These are phyloP conservation scores for Saprolegnia diclina DNA, from an alignment of 352 stramenopile genomes.

Conservation along the genomic window DNA sequence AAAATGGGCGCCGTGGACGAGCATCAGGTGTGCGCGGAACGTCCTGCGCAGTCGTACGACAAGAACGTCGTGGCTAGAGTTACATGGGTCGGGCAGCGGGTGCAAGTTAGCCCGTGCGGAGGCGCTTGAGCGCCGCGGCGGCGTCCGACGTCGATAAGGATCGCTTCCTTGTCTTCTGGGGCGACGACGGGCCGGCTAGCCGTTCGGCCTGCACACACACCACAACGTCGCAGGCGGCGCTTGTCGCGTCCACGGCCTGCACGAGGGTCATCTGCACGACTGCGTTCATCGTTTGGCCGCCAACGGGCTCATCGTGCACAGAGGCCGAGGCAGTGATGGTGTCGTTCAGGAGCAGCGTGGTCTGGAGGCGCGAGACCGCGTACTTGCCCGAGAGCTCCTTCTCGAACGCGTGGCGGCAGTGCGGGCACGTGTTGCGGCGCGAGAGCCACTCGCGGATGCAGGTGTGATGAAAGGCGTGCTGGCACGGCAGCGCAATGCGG, in stretches of 20 bases:
- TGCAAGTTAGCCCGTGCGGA: constrained; percentile 7
- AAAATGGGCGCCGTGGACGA: no score
- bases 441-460: constrained; percentile 25
- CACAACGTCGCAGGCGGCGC: constrained; percentile 18
- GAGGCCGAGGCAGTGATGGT: not conserved
- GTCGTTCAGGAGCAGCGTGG: constrained; percentile 12
- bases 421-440: constrained; percentile 23
- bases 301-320: constrained; percentile 4
- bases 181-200: not conserved
- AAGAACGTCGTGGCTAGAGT: no score
- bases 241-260: constrained; percentile 11
- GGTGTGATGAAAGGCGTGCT: constrained; percentile 10
- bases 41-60: no score
- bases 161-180: constrained; percentile 6
- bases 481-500: constrained; percentile 10
- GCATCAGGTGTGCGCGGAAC: no score
- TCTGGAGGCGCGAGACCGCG: constrained; percentile 21
- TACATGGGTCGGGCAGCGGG: not conserved
- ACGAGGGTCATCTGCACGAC: constrained; percentile 27
- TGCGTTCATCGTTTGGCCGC: constrained; percentile 23
- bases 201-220: constrained; percentile 3
- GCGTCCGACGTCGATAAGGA: not conserved
- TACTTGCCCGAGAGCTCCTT: constrained; percentile 22
- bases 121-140: constrained; percentile 14
- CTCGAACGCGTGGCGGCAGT: constrained; percentile 27